Base-by-base conservation (phyloP, 2,329 filamentous ascomycete genomes). In the Stachybotrys chlorohalonatus region DNA sequence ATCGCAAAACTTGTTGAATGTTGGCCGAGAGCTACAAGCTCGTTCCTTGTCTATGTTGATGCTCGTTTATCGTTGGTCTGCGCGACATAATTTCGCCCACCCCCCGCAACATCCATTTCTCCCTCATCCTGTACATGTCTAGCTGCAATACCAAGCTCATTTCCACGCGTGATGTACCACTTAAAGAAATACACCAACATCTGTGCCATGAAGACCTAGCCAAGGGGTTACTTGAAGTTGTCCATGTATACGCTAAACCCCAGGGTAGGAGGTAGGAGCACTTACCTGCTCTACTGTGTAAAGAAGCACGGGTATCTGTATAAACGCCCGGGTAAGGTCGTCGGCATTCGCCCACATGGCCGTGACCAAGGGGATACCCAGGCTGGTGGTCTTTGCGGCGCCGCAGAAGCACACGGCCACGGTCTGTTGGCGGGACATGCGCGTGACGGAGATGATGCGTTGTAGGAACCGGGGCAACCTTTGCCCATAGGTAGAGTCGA, bases 361-460 rank as follows among this genome's bases (percentile, higher is more conserved):
- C 36, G 82, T 81, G 52, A 82, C 77, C 31, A 90, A 66, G 0
- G 86, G 86, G 7, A 90, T 86, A 0, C 86, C 85, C 55, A 90
- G 74, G 3, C 82, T 84, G 1, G 85, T 85, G 3, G 86, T 88
- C 68, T 90, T 90, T 13, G 86, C 86, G 0, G 86, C 85, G 31
- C 83, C 84, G 62, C 85, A 89, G 67, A 89, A 89, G 60, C 85
- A 89, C 13, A 88, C 81, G 0, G 87, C 85, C 52, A 89, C 80
- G 0, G 85, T 80, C 61, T 89, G 82, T 55, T 80, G 77, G 45
- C 78, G 78, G 0, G 77, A 70, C 65, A 87, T 75, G 62, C 77
- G 81, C 42, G 75, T 68, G 3, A 78, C 66, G 1, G 76, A 77
- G 1, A 82, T n/a, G 8, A 60, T 63, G 48, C 66, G 67, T 54